Conservation (phyloP, 176 grass and related monocot species). For the Eleusine coracana region DNA sequence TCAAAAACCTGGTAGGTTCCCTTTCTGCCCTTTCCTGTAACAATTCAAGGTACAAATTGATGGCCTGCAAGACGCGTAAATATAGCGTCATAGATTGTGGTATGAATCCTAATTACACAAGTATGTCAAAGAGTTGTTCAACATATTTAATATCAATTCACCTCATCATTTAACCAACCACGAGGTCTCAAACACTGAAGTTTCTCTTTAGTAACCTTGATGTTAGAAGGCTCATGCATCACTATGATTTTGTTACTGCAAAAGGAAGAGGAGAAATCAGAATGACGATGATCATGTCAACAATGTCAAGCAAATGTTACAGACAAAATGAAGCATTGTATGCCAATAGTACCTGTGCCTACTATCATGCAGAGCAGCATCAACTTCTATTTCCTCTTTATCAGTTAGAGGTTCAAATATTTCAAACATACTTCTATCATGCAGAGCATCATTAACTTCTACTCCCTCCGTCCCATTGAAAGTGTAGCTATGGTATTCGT, state of each 20-base stretch:
- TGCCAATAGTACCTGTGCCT: constrained; percentile 43
- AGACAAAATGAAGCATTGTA: constrained; percentile 19
- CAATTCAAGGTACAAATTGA: constrained; percentile 86
- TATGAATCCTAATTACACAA: constrained; percentile 16
- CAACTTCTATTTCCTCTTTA: constrained; percentile 64
- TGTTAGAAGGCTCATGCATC: constrained; percentile 61
- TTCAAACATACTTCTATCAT: neutral
- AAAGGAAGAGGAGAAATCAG: constrained; percentile 21
- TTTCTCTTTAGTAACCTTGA: constrained; percentile 64
- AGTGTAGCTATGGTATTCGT: too few species aligned
- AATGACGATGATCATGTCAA: constrained; percentile 21
- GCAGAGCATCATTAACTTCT: too few species aligned
- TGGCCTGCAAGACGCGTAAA: constrained; percentile 54
- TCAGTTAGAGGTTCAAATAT: constrained; percentile 61
- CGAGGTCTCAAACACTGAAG: constrained; percentile 59
- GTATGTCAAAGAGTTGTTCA: constrained; percentile 15
- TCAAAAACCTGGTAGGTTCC: constrained; percentile 64
- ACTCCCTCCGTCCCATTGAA: too few species aligned
- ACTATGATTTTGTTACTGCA: constrained; percentile 58
- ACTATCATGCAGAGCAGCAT: constrained; percentile 42
- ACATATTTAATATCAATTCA: constrained; percentile 38
- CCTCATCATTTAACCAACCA: constrained; percentile 86
- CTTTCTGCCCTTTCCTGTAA: constrained; percentile 78
- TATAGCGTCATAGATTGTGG: neutral
- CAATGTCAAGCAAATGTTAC: neutral